Conservation (phyloP, 23 red algal genomes). For the Agarophyton chilense region DNA sequence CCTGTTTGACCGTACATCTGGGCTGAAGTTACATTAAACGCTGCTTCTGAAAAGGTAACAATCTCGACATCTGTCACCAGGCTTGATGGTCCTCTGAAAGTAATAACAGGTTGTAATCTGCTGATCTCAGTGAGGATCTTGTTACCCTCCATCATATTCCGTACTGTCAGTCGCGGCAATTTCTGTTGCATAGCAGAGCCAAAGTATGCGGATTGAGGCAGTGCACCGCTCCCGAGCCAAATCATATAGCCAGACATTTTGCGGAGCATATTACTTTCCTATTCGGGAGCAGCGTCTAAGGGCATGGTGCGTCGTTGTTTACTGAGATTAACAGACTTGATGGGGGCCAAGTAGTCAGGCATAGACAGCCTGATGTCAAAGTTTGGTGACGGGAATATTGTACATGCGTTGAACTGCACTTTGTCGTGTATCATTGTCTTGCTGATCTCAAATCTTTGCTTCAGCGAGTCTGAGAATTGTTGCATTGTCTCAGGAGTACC, state of each 20-base stretch:
- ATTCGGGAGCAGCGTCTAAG: background rate
- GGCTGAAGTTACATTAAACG: background rate
- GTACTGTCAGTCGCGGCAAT: background rate
- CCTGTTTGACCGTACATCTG: slow-evolving; percentile 7
- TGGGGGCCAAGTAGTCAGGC: background rate
- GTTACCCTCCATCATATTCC: background rate
- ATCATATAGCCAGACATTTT: slow-evolving; percentile 11
- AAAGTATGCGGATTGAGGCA: slow-evolving; percentile 31
- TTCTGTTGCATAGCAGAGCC: slow-evolving; percentile 5
- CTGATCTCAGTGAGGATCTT: background rate
- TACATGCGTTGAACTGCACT: slow-evolving; percentile 40
- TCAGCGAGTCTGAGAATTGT: background rate
- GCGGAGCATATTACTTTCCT: background rate
- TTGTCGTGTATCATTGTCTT: slow-evolving; percentile 1
- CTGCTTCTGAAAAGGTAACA: background rate
- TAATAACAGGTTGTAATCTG: background rate
- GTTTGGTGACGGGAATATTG: background rate
- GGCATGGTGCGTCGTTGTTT: background rate
- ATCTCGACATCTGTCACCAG: background rate
- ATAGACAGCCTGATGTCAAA: background rate
- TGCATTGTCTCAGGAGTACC: background rate
- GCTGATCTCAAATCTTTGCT: slow-evolving; percentile 5
- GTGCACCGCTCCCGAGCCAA: slow-evolving; percentile 34
- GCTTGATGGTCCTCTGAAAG: background rate
- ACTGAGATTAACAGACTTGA: slow-evolving; percentile 2